phyloP scores from a whole-genome alignment of 2,329 filamentous ascomycete genomes.

The Colletotrichum truncatum region DNA sequence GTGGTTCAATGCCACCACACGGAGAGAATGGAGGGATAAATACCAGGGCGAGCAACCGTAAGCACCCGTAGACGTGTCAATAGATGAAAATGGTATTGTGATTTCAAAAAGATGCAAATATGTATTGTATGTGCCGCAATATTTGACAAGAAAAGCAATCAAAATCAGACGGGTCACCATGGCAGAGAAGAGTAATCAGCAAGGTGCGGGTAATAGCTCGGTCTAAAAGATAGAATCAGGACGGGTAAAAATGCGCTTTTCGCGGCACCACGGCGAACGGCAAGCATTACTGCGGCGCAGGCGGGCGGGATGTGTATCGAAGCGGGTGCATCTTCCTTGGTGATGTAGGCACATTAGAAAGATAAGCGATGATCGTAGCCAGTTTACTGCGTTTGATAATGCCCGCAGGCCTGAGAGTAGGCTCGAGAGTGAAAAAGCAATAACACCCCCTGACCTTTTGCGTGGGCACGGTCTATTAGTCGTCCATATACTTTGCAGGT shows the following conservation, averaged over 20 bases:
- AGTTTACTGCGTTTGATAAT: background rate
- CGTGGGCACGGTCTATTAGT: background rate
- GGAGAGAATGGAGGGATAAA: background rate
- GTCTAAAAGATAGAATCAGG: background rate
- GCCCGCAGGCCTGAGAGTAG: slow-evolving; percentile 1
- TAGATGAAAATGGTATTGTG: background rate
- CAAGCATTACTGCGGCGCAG: slow-evolving; percentile 18
- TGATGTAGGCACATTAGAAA: background rate
- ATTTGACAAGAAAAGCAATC: slow-evolving; percentile 4
- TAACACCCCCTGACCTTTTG: background rate
- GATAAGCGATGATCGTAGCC: slow-evolving; percentile 16
- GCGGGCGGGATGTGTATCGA: slow-evolving; percentile 27
- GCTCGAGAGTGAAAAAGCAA: slow-evolving; percentile 10
- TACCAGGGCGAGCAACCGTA: background rate
- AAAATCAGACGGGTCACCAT: background rate
- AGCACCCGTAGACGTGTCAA: background rate
- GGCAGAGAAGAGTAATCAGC: background rate
- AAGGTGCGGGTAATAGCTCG: background rate
- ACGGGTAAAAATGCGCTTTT: slow-evolving; percentile 12
- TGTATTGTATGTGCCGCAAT: background rate
- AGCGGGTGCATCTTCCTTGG: slow-evolving; percentile 16
- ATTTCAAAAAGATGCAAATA: background rate
- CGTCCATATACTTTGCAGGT: slow-evolving; percentile 6
- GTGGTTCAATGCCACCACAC: slow-evolving; percentile 18
- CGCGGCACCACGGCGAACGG: slow-evolving; percentile 8